Conservation (phyloP, 768 basidiomycete genomes). For the Rhodotorula sphaerocarpa region DNA sequence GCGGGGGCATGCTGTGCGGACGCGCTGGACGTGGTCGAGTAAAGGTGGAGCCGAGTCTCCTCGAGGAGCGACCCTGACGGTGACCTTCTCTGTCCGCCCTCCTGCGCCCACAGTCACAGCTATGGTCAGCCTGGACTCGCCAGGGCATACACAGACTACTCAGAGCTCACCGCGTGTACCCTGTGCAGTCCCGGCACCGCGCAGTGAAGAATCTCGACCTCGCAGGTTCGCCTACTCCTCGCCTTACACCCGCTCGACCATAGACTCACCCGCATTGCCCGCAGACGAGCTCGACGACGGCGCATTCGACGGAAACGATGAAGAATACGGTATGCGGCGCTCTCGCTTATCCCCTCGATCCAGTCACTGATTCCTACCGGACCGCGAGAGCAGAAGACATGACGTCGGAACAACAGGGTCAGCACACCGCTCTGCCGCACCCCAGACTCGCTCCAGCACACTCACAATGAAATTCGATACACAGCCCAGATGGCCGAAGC, state of each 20-base stretch:
- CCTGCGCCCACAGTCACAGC: background rate
- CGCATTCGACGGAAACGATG: constrained; percentile 62
- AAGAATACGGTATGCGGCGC: constrained; percentile 38
- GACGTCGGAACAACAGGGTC: constrained; percentile 75
- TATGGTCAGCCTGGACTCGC: background rate
- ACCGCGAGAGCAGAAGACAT: constrained; percentile 43
- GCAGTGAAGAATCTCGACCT: constrained; percentile 78
- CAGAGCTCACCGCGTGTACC: no score
- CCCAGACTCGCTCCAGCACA: no score
- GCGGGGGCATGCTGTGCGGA: no score
- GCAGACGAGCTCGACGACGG: constrained; percentile 53
- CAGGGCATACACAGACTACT: no score
- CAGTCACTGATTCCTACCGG: background rate
- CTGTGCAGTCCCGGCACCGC: constrained; percentile 81
- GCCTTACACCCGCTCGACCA: background rate
- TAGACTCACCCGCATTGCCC: background rate
- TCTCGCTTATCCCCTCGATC: background rate
- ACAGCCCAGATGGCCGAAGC: constrained; percentile 60
- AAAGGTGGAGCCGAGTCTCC: no score
- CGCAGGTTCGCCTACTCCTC: constrained; percentile 42
- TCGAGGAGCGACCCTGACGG: no score
- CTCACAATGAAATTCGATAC: no score
- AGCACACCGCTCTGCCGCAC: constrained; percentile 18
- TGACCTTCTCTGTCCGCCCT: no score
- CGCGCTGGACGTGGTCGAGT: no score